phyloP scores from a whole-genome alignment of 345 rosid species.

The Gossypium raimondii region DNA sequence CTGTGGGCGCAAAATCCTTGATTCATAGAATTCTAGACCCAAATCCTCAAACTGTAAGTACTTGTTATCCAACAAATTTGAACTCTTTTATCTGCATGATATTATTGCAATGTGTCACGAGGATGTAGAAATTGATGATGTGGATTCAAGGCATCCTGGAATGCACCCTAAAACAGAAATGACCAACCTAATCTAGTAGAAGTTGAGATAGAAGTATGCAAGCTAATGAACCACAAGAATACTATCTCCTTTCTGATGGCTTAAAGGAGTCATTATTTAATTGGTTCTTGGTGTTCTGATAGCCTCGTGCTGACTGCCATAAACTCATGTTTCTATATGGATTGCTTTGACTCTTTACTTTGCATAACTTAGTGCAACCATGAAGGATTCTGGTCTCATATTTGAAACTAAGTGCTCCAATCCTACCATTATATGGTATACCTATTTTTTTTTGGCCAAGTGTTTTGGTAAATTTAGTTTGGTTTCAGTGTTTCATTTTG shows the following conservation, averaged over 20 bases:
- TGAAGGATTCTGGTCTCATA: conserved; percentile 10
- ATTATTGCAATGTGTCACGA: not conserved
- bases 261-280: conserved; percentile 2
- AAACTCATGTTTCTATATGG: not conserved
- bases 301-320: not conserved
- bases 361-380: conserved; percentile 1
- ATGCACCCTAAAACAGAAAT: conserved; percentile 7
- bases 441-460: conserved; percentile 17
- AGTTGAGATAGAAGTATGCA: not conserved
- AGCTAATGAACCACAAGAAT: not conserved
- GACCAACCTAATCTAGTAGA: not conserved
- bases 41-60: conserved; percentile 80
- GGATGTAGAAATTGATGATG: conserved; percentile 5
- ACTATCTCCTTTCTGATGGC: not conserved
- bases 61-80: conserved; percentile 6
- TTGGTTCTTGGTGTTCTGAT: not conserved
- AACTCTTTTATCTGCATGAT: not conserved
- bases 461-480: conserved; percentile 5
- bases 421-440: not conserved
- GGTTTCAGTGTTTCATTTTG: conserved; percentile 8
- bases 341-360: conserved; percentile 2
- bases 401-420: not conserved
- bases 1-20: conserved; percentile 79
- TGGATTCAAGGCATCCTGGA: not conserved
- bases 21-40: conserved; percentile 83